These are phyloP conservation scores for Rickenella mellea DNA, from an alignment of 768 basidiomycete genomes.

Conservation along the genomic window DNA sequence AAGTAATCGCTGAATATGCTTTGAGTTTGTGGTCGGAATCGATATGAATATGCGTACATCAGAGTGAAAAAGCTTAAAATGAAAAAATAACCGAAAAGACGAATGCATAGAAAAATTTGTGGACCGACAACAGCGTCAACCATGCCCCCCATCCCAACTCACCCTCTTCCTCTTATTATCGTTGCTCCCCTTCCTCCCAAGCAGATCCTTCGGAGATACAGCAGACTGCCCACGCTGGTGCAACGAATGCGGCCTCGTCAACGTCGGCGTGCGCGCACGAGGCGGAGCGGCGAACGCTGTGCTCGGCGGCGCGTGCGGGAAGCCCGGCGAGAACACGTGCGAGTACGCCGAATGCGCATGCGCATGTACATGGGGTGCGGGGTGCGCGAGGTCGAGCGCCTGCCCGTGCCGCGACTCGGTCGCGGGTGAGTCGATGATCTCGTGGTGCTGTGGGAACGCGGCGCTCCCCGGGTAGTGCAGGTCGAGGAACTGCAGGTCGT, in stretches of 20 bases:
- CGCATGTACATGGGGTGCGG: conserved; percentile 14
- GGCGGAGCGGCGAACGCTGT: conserved; percentile 17
- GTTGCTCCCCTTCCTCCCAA: conserved; percentile 30
- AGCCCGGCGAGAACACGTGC: no score
- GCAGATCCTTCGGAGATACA: conserved; percentile 42
- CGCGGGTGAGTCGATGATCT: conserved; percentile 12
- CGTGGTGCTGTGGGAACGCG: conserved; percentile 13
- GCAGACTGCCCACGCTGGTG: conserved; percentile 46
- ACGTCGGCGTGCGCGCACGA: conserved; percentile 25
- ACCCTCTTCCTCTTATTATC: conserved; percentile 51
- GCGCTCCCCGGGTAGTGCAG: conserved; percentile 51
- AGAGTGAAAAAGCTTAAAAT: no score
- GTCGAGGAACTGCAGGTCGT: conserved; percentile 62
- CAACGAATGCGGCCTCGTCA: conserved; percentile 16
- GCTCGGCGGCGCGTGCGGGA: conserved; percentile 16
- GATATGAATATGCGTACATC: no score
- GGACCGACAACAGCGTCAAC: no score
- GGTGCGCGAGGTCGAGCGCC: conserved; percentile 41
- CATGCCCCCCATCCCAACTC: conserved; percentile 46
- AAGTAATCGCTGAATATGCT: no score
- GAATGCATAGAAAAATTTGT: no score
- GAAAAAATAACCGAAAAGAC: no score
- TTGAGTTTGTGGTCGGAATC: no score
- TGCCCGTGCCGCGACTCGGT: conserved; percentile 31
- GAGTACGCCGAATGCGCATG: neutral